Base-by-base conservation (phyloP, 805 yeast genomes). In the Lachancea waltii region DNA sequence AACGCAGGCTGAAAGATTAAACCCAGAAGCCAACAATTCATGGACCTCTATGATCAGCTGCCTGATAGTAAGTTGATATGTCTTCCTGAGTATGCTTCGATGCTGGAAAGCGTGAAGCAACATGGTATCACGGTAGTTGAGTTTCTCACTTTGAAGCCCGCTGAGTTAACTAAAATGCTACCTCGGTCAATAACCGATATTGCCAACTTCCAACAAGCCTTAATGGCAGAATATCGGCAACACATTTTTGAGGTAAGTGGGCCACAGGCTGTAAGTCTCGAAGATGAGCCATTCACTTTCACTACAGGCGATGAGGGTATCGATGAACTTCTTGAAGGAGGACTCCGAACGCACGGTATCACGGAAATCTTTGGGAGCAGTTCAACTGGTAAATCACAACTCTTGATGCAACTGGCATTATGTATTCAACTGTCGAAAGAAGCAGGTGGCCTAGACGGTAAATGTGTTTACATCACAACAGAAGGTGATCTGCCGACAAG, bases 281-380 rank as follows among this genome's bases (percentile, higher is more conserved):
- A 35, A 21, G 46, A 45, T 3, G 36, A 31, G 17, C 38, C 40
- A 3, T 22, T 28, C 5, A 28, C 28, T 22, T 69, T 77, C 51
- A 69, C 82, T 6, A 68, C 80, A 0, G 84, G 84, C 0, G 78
- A 72, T 50, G 54, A 51, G 1, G 48, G 45, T 4, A 45, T 82
- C 1, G 89, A 82, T 51, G 50, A 46, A 7, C 41, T 63, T 0
- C 53, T 82, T 4, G 64, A 68, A 27, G 81, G 79, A 3, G 90
- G 89, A 0, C 64, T 81, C 3, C 69, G 64, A 2, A 55, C 72
- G 3, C 74, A 79, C 3, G 59, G 68, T 17, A 54, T 82, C 2
- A 79, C 87, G 0, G 97, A 89, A 62, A 55, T 90, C 3, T 79
- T 77, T 48, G 97, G 97, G 0, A 82, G 81, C 18, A 77, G 94